A percentile compares a stretch with the other conserved stretches of the same genome.
These are phyloP conservation scores for Monosporozyma aerobia DNA, from an alignment of 805 yeast genomes.

Conservation along the genomic window DNA sequence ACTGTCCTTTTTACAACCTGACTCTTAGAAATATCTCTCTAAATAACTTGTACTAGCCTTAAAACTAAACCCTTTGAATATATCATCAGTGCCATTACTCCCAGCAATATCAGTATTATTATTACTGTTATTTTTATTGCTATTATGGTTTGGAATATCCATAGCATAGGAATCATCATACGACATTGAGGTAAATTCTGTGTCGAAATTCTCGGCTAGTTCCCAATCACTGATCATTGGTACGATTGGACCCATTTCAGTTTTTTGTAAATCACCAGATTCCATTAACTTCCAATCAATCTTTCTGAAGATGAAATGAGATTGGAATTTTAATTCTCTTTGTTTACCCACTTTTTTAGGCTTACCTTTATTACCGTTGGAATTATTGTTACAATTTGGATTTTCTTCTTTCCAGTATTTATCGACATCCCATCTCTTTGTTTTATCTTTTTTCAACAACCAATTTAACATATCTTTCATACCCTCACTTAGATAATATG, in stretches of 20 bases:
- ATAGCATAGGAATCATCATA: conserved; percentile 19
- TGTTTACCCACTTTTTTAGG: conserved; percentile 25
- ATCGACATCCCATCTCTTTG: conserved; percentile 54
- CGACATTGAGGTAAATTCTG: conserved; percentile 66
- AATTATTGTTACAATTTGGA: not conserved
- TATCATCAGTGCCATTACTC: conserved; percentile 8
- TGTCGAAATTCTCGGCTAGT: conserved; percentile 76
- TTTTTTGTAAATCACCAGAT: conserved; percentile 35
- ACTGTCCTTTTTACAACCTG: not conserved
- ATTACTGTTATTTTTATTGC: not conserved
- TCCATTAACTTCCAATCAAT: conserved; percentile 59
- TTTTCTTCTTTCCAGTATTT: conserved; percentile 33
- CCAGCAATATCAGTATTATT: not conserved
- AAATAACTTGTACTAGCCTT: conserved; percentile 30
- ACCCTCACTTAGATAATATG: conserved; percentile 68
- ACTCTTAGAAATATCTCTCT: conserved; percentile 24
- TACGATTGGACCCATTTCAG: conserved; percentile 62
- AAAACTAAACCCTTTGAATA: conserved; percentile 32
- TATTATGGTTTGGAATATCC: not conserved
- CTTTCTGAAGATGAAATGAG: conserved; percentile 69
- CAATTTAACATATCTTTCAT: conserved; percentile 67
- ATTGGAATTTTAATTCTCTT: conserved; percentile 35
- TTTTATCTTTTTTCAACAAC: conserved; percentile 59
- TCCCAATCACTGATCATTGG: conserved; percentile 76
- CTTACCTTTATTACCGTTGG: conserved; percentile 7